Evolutionary conservation across 495 filamentous ascomycete species (phyloP), one percentile per base, ranked within the genome.

Genomic region (Tuber aestivum): DNA sequence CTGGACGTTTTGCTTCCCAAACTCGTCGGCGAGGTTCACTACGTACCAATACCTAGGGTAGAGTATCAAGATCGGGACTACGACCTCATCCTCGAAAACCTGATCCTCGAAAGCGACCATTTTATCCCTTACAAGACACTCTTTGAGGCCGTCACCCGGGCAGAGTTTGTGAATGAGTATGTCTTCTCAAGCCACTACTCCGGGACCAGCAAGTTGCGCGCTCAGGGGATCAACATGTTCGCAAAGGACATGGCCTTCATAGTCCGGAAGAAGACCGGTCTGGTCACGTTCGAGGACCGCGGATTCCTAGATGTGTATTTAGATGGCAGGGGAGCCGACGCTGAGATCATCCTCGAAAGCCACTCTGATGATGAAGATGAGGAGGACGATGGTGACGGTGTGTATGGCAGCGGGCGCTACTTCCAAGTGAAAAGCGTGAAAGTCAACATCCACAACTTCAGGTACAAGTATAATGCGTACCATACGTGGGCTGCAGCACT

Each of bases 381-480:
- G 6, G 76, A 81, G 9, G 69, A 70, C 32, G n/a, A 32, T 7
- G 68, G 8, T 2, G 27, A 37, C 23, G 7, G 32, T 20, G 27
- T 65, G 16, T 65, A 35, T 32, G 38, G 69, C 38, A 38, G 70
- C 42, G 78, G 80, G 6, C 78, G 72, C 35, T 82, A 78, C 70
- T 82, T 80, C 72, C 81, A 78, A 21, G 78, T 80, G 7, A 71
- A 76, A 16, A 76, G 42, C 7, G 78, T 83, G 5, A 74, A 78
- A 2, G 81, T 82, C 6, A 80, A 44, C 14, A 80, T 83, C 65
- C 78, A 82, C 21, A 78, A 70, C 18, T 81, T 83, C 41, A 65
- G 69, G n/a, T 83, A 83, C 69, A 83, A 80, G 40, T 83, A 83
- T 35, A 74, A 82, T 40, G 81, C 81, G 18, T 80, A 83, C 32